Evolutionary conservation across 768 basidiomycete species (phyloP), one percentile per base, ranked within the genome.

Genomic region (Hysterangium stoloniferum): DNA sequence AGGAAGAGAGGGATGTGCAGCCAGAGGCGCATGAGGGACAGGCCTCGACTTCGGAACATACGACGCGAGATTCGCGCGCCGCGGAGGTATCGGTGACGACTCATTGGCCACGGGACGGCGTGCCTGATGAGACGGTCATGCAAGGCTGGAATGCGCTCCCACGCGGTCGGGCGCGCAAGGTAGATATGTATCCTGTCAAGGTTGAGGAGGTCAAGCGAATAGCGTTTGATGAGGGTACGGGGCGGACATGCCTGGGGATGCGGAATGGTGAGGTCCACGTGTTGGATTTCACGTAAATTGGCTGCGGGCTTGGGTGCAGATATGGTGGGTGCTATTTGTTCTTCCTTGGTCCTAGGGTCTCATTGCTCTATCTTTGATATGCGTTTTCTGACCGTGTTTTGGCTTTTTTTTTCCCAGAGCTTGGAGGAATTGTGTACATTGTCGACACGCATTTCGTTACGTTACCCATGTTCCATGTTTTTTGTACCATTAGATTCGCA

Each of bases 211-310:
- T 51, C 17, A 51, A 51, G 19, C 24, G 36, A 8, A 35, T 51
- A 5, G 49, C 49, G 8, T 51, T 51, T 27, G 49, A 51, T 24
- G 49, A 51, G 41, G 49, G 49, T 8, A 51, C 49, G 8, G 49
- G 49, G 29, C 22, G 49, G 27, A 51, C 38, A 17, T 51, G 49
- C n/a, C 37, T 51, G 5, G 49, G 49, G 22, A 51, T 40, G 24
- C 37, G 49, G 29, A 40, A n/a, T 19, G 49, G 49, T 15, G 49
- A 51, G 38, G 38, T 51, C 19, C 49, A 51, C 32, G 49, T 51
- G 9, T 33, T 51, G 20, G 49, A 51, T 51, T 51, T 51, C 29
- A 40, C 40, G 27, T 51, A 32, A 51, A 22, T 7, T 19, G 29
- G n/a, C 4, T 29, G 15, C 15, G 9, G 25, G 6, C 8, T n/a